Evolutionary conservation across 495 filamentous ascomycete genomes (phyloP), one percentile per base, ranked within the genome.

Genomic region (Xanthoparmelia taractica): DNA sequence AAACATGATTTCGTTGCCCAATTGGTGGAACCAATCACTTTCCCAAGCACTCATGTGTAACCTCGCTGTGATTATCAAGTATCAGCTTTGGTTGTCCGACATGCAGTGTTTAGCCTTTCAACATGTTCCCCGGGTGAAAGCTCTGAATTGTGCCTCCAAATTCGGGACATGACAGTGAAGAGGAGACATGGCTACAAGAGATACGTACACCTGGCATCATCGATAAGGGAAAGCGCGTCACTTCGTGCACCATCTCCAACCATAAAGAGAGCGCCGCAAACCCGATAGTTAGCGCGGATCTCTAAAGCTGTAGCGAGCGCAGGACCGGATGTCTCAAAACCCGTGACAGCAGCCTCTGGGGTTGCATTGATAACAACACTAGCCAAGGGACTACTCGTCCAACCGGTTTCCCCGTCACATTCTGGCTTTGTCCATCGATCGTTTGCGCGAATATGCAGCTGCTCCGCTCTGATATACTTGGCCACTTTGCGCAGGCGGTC

Each of bases 201-300:
- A 8, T 29, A 50, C 47, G 25, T 50, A 50, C 47, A 29, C 17
- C 23, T 57, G 20, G 63, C 56, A 52, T 64, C 50, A 31, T 43
- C 38, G 0, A 73, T 31, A 2, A 70, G 23, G n/a, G 67, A 65
- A 25, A 71, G 25, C 15, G 72, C 73, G 45, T 63, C 68, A 36
- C 41, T 41, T 23, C 66, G 25, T 4, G 72, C 73, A 25, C 72
- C 73, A 36, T 63, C 72, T 13, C 73, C 72, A 52, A 70, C 71
- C 43, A 69, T 68, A 58, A 63, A 70, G 8, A 74, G 63, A 33
- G 68, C 60, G 29, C 23, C 59, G 4, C n/a, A 25, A 10, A 66
- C 34, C 10, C 64, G 58, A 40, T 61, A 66, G 11, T 43, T 1
- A 23, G 59, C 64, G 17, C 63, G 63, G 23, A 60, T 23, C 17